Conservation (phyloP, 192 early-diverging fungal species). For the Umbelopsis ramanniana region DNA sequence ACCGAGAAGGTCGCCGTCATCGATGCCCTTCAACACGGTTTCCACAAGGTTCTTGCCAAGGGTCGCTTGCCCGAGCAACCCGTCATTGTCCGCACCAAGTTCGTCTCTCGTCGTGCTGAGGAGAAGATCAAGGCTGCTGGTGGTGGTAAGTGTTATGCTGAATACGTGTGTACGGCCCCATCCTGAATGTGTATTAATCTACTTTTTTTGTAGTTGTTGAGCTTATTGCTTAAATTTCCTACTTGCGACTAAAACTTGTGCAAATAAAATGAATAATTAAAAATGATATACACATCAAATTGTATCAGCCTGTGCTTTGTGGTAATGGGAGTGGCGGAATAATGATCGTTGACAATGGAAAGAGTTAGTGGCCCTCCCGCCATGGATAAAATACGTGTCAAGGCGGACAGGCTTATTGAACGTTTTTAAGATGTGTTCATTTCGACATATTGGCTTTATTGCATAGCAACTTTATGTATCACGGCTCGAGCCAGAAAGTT, state of each 20-base stretch:
- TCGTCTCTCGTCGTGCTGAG: conserved; percentile 91
- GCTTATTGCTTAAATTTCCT: conserved; percentile 57
- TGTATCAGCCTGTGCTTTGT: not conserved
- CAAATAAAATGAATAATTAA: conserved; percentile 29
- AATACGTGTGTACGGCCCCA: not conserved
- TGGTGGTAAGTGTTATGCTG: conserved; percentile 60
- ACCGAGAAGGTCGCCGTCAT: conserved; percentile 93
- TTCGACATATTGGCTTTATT: no score
- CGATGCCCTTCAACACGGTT: conserved; percentile 82
- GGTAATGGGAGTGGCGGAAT: no score
- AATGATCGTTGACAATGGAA: no score
- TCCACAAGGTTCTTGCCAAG: conserved; percentile 96
- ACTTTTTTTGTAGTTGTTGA: conserved; percentile 46
- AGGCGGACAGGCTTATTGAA: no score
- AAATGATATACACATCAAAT: conserved; percentile 1
- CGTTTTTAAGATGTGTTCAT: no score
- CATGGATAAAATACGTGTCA: no score
- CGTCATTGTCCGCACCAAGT: conserved; percentile 95
- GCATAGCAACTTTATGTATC: no score
- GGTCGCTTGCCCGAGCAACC: conserved; percentile 87
- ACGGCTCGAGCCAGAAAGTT: no score
- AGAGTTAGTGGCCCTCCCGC: no score
- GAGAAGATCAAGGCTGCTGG: conserved; percentile 98
- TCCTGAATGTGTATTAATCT: not conserved
- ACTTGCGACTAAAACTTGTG: conserved; percentile 16